Percentiles rank a stretch among this genome's conserved stretches.
These are phyloP conservation scores for Sporothrix inflata DNA, from an alignment of 2,329 filamentous ascomycete species.

Conservation along the genomic window DNA sequence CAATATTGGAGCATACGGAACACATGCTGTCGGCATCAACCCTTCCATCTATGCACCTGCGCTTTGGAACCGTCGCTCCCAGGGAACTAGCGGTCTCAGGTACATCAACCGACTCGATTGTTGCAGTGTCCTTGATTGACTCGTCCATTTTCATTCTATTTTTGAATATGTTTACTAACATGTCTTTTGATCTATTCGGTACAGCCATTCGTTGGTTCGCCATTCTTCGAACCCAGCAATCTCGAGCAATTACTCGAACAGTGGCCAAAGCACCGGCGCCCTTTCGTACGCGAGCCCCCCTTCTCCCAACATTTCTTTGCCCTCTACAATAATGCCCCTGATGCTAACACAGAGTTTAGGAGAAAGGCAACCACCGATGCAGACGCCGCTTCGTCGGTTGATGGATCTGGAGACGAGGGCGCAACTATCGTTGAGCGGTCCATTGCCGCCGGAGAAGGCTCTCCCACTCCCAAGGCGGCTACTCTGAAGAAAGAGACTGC, in stretches of 20 bases:
- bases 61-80: conserved; percentile 44
- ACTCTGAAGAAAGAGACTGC: conserved; percentile 19
- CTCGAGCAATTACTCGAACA: not conserved
- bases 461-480: conserved; percentile 21
- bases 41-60: conserved; percentile 51
- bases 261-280: not conserved
- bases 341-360: conserved; percentile 26
- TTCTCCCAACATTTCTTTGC: not conserved
- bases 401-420: conserved; percentile 54
- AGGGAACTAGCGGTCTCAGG: conserved; percentile 33
- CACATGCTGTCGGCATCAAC: conserved; percentile 61
- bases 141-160: not conserved
- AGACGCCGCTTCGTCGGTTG: conserved; percentile 50
- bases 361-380: conserved; percentile 49
- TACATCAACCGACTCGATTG: conserved; percentile 30
- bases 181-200: not conserved
- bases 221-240: conserved; percentile 21
- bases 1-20: conserved; percentile 72
- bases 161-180: not conserved
- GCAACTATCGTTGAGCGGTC: conserved; percentile 58
- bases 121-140: not conserved
- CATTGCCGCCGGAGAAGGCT: conserved; percentile 41
- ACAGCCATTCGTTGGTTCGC: conserved; percentile 12
- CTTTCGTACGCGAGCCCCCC: not conserved
- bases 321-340: not conserved